Percentiles rank a stretch among this genome's conserved stretches.
phyloP scores from a whole-genome alignment of 331 rosid species.

The Spiraea crenata region DNA sequence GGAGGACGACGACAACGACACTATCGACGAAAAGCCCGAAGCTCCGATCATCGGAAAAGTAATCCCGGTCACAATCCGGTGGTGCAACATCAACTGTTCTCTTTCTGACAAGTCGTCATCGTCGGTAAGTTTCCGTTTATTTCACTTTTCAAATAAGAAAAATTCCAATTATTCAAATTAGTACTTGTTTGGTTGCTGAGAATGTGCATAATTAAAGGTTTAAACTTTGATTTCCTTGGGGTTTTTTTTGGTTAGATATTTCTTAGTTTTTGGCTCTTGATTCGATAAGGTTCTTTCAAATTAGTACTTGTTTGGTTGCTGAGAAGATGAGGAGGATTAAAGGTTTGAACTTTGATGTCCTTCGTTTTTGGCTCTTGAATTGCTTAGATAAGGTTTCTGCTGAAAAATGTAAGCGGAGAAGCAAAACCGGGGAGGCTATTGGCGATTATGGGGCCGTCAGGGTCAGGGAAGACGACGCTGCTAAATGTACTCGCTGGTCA shows the following conservation, averaged over 20 bases:
- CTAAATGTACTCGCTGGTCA: slow-evolving; percentile 86
- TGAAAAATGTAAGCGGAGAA: slow-evolving; percentile 72
- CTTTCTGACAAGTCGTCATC: slow-evolving; percentile 59
- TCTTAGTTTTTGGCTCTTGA: neutral
- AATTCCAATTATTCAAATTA: neutral
- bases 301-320: neutral
- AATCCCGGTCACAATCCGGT: slow-evolving; percentile 68
- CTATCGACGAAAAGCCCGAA: slow-evolving; percentile 24
- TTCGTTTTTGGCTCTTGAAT: neutral
- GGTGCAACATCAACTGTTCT: slow-evolving; percentile 74
- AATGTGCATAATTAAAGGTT: slow-evolving; percentile 4
- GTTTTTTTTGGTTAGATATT: too few relatives aligned
- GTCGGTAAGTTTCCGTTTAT: slow-evolving; percentile 43
- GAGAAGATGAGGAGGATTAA: slow-evolving; percentile 14
- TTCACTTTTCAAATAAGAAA: neutral
- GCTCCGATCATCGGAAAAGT: slow-evolving; percentile 36
- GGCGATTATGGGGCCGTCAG: slow-evolving; percentile 97
- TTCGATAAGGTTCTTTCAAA: slow-evolving; percentile 55
- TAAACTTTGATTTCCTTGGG: neutral
- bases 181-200: slow-evolving; percentile 7
- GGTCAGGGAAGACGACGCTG: slow-evolving; percentile 94
- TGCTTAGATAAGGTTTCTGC: slow-evolving; percentile 69
- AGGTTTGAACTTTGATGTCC: neutral
- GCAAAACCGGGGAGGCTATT: slow-evolving; percentile 82
- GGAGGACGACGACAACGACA: slow-evolving; percentile 35